Evolutionary conservation across 1,284 basidiomycete genomes (phyloP).

Genomic region (Megacollybia platyphylla): DNA sequence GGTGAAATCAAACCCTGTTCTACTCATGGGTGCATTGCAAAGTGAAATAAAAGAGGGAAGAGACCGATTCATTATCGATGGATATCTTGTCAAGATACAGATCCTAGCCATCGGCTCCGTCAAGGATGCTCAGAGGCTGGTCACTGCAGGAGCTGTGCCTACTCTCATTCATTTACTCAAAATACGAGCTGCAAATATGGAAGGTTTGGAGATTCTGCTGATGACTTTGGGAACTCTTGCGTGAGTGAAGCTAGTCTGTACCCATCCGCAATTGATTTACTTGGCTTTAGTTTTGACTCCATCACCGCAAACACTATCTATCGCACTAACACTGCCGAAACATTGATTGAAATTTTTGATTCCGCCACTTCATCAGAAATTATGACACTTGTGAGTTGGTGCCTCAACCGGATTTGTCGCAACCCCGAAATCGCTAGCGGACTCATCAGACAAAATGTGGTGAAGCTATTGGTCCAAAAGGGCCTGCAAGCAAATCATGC

Average conservation of each 20-base stretch:
- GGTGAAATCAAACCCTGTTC: slow-evolving; percentile 8
- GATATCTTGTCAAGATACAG: slow-evolving; percentile 12
- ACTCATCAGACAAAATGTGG: slow-evolving; percentile 13
- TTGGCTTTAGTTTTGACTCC: slow-evolving; percentile 10
- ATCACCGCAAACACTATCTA: slow-evolving; percentile 13
- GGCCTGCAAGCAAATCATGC: slow-evolving; percentile 8
- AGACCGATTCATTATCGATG: slow-evolving; percentile 12
- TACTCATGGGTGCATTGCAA: slow-evolving; percentile 14
- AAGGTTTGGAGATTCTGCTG: slow-evolving; percentile 13
- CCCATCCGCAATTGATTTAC: not conserved
- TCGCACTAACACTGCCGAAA: slow-evolving; percentile 10
- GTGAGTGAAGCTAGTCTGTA: slow-evolving; percentile 7
- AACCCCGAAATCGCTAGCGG: slow-evolving; percentile 12
- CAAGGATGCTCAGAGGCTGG: slow-evolving; percentile 12
- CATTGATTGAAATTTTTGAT: slow-evolving; percentile 12
- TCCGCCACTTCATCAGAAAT: slow-evolving; percentile 11
- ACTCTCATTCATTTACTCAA: slow-evolving; percentile 13
- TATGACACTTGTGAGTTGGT: slow-evolving; percentile 12
- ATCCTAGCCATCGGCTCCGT: slow-evolving; percentile 9
- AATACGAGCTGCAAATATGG: slow-evolving; percentile 10
- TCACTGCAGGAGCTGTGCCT: slow-evolving; percentile 13
- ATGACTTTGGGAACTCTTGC: slow-evolving; percentile 12
- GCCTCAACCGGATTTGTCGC: slow-evolving; percentile 12
- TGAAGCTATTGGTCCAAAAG: slow-evolving; percentile 9
- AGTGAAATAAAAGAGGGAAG: slow-evolving; percentile 12